Evolutionary conservation across 495 filamentous ascomycete species (phyloP).

Genomic region (Penicillium waksmanii): DNA sequence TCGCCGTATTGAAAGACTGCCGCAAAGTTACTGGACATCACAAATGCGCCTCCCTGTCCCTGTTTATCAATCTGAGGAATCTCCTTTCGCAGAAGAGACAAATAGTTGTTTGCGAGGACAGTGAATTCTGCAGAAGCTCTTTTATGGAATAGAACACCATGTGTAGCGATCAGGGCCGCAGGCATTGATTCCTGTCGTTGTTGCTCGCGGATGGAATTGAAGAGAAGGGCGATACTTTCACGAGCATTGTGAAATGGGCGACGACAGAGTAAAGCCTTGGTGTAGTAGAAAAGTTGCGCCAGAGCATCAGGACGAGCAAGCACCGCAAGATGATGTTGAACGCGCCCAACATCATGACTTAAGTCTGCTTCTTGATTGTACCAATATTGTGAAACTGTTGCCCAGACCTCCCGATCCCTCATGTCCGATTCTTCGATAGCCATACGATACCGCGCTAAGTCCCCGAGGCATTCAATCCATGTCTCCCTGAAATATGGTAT

Average conservation of each 20-base stretch:
- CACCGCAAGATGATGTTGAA: slow-evolving; percentile 87
- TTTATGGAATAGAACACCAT: slow-evolving; percentile 67
- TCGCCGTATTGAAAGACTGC: slow-evolving; percentile 65
- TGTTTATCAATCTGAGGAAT: slow-evolving; percentile 59
- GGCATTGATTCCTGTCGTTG: slow-evolving; percentile 35
- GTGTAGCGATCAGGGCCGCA: slow-evolving; percentile 62
- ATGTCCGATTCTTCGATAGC: slow-evolving; percentile 76
- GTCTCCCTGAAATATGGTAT: slow-evolving; percentile 77
- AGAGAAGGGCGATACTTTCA: slow-evolving; percentile 72
- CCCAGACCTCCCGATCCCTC: slow-evolving; percentile 77
- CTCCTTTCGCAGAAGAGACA: slow-evolving; percentile 57
- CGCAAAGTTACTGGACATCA: slow-evolving; percentile 56
- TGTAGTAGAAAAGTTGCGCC: slow-evolving; percentile 78
- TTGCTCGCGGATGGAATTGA: slow-evolving; percentile 59
- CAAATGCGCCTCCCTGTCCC: slow-evolving; percentile 63
- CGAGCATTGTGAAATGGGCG: slow-evolving; percentile 62
- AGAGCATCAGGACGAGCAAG: slow-evolving; percentile 73
- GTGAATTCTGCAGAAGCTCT: slow-evolving; percentile 52
- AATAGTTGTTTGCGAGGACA: slow-evolving; percentile 51
- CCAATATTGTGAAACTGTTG: slow-evolving; percentile 75
- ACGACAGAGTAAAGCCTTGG: slow-evolving; percentile 50
- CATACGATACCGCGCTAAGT: slow-evolving; percentile 75
- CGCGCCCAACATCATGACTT: slow-evolving; percentile 67
- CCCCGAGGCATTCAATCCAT: slow-evolving; percentile 90
- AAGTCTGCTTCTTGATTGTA: slow-evolving; percentile 78